Conservation (phyloP, 192 early-diverging fungal genomes). For the Umbelopsis ramanniana region DNA sequence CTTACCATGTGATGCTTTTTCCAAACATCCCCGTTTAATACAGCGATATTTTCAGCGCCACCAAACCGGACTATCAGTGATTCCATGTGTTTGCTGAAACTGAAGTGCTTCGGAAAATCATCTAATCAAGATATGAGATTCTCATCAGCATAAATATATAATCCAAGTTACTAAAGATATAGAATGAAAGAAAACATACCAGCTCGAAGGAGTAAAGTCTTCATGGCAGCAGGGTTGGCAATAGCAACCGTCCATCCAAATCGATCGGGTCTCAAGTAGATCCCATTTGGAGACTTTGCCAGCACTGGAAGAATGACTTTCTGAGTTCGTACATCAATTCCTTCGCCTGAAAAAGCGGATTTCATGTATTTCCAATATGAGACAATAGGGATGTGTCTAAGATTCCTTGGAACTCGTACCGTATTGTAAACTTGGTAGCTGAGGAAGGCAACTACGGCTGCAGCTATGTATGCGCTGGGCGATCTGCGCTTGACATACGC, state of each 20-base stretch:
- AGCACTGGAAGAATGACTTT: neutral
- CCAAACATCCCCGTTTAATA: too few relatives aligned
- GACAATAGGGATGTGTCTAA: neutral
- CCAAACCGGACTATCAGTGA: too few relatives aligned
- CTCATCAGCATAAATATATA: neutral
- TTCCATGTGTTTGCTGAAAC: neutral
- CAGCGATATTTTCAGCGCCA: too few relatives aligned
- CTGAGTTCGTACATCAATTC: neutral
- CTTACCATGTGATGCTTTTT: too few relatives aligned
- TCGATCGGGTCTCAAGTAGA: neutral
- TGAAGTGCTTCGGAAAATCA: too few relatives aligned
- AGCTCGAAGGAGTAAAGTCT: neutral
- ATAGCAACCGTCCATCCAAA: neutral
- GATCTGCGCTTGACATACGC: neutral
- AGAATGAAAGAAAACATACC: neutral
- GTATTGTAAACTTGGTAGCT: neutral
- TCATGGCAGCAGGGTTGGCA: neutral
- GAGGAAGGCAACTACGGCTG: neutral
- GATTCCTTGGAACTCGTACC: neutral
- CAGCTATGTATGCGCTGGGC: neutral
- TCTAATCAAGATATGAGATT: too few relatives aligned
- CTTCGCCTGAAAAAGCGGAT: neutral
- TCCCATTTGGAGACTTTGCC: neutral
- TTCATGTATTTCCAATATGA: neutral
- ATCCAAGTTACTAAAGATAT: slow-evolving; percentile 4